phyloP scores from a whole-genome alignment of 306 rosid genomes.

The Neltuma alba region DNA sequence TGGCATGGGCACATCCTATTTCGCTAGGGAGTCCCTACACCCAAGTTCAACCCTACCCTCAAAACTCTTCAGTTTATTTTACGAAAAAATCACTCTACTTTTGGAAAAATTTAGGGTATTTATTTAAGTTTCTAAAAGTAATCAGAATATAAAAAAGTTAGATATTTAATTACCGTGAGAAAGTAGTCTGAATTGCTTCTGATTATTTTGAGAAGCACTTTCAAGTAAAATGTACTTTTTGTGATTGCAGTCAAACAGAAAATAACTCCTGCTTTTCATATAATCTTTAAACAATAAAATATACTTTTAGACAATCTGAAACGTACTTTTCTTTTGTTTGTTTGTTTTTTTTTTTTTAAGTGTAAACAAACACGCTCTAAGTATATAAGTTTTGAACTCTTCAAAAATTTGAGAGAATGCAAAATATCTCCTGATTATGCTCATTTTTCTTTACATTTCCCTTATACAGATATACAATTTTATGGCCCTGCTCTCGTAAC shows the following conservation, averaged over 20 bases:
- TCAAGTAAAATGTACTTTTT: not conserved
- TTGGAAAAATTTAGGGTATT: not conserved
- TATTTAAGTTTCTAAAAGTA: too few relatives aligned
- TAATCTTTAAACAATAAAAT: not conserved
- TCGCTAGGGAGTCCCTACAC: not conserved
- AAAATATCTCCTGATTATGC: conserved; percentile 5
- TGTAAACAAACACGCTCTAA: not conserved
- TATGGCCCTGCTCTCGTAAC: conserved; percentile 1
- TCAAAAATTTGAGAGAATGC: not conserved
- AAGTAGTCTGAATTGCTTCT: not conserved
- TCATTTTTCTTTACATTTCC: conserved; percentile 1
- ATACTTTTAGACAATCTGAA: not conserved
- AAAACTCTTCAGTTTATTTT: not conserved
- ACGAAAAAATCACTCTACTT: not conserved
- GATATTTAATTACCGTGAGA: not conserved
- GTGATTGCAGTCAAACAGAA: too few relatives aligned
- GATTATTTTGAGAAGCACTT: not conserved
- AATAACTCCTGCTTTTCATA: not conserved
- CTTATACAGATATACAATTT: not conserved
- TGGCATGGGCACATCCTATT: not conserved
- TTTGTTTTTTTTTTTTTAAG: not conserved
- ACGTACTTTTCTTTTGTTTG: too few relatives aligned
- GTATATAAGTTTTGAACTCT: not conserved
- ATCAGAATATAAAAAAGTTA: too few relatives aligned
- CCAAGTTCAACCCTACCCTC: not conserved